Evolutionary conservation across 495 filamentous ascomycete species (phyloP), one percentile per base, ranked within the genome.

Genomic region (Lasiosphaeris hirsuta): DNA sequence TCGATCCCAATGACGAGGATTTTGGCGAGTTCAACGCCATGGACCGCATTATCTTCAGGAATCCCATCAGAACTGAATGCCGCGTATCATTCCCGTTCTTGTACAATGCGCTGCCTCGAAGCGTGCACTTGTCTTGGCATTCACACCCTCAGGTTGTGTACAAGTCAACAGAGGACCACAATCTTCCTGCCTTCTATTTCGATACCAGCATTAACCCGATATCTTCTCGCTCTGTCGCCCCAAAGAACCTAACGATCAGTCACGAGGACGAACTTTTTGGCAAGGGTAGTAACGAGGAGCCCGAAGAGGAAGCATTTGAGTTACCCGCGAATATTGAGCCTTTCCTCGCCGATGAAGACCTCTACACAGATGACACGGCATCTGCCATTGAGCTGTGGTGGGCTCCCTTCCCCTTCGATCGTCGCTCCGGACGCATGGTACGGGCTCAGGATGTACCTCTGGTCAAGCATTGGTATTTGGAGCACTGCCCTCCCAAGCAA

Each of bases 11-110:
- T 65, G 92, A 97, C 65, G 95, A 99, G 72, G 95, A 99, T 68
- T 99, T 99, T 73, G 94, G 95, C 68, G 95, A 99, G 72, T 99
- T 99, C 83, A 99, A 99, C 65, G 95, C 93, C 44, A 99, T 99
- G 67, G 93, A 97, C 69, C 90, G 95, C 58, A 99, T 99, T 72
- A 99, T 99, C 63, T 99, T 99, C 80, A 88, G 95, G 48, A 84
- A 88, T 38, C 95, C 95, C 3, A 96, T 97, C 63, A 85, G 93
- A 51, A 99, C 93, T 17, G 95, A 99, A 75, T 96, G 95, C 72
- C 85, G 92, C 11, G 95, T 99, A 46, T 89, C 89, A 9, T 97
- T 90, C 69, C 95, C 94, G 3, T 96, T 86, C 71, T 81, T 99
- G 4, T 99, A 97, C 77, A 99, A 99, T 66, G 96, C 92, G 14